Evolutionary conservation across 2,329 filamentous ascomycete species (phyloP).

Genomic region (Verticillium nonalfalfae): DNA sequence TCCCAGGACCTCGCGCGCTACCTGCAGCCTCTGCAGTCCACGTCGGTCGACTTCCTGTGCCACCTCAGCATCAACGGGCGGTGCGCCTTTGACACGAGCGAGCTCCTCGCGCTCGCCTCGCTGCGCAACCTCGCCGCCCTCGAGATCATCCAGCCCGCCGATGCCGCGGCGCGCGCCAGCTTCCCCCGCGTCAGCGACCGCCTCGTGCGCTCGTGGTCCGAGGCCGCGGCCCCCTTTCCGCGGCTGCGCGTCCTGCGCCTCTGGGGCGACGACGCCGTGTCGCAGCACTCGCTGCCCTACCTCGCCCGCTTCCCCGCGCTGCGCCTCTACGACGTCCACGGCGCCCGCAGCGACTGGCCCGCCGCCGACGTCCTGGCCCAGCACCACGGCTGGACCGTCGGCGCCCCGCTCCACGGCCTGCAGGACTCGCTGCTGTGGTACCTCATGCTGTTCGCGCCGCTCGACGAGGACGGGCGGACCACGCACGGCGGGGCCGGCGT

Average conservation of each 20-base stretch:
- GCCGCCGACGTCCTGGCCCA: conserved; percentile 14
- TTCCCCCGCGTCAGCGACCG: conserved; percentile 36
- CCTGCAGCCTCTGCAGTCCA: conserved; percentile 27
- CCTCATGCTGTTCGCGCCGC: conserved; percentile 25
- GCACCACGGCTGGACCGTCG: conserved; percentile 26
- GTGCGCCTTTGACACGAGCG: conserved; percentile 25
- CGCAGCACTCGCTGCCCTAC: conserved; percentile 31
- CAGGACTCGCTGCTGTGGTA: conserved; percentile 27
- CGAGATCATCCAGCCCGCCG: conserved; percentile 35
- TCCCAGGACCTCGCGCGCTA: conserved; percentile 26
- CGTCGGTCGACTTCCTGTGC: conserved; percentile 29
- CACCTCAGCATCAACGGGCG: conserved; percentile 32
- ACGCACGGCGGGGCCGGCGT: too few species aligned
- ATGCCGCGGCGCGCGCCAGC: conserved; percentile 15
- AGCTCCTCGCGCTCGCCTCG: conserved; percentile 32
- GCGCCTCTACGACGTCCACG: conserved; percentile 35
- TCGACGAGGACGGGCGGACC: too few species aligned
- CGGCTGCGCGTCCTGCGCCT: conserved; percentile 38
- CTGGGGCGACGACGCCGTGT: conserved; percentile 32
- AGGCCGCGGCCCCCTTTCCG: conserved; percentile 34
- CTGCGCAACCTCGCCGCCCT: conserved; percentile 41
- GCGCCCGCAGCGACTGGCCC: conserved; percentile 27
- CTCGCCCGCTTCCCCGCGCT: conserved; percentile 36
- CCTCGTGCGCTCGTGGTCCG: conserved; percentile 38
- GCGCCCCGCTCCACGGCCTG: conserved; percentile 13